A percentile compares a stretch with the other conserved stretches of the same genome.
phyloP scores from a whole-genome alignment of 768 basidiomycete genomes.

The Leccinellum albellum region DNA sequence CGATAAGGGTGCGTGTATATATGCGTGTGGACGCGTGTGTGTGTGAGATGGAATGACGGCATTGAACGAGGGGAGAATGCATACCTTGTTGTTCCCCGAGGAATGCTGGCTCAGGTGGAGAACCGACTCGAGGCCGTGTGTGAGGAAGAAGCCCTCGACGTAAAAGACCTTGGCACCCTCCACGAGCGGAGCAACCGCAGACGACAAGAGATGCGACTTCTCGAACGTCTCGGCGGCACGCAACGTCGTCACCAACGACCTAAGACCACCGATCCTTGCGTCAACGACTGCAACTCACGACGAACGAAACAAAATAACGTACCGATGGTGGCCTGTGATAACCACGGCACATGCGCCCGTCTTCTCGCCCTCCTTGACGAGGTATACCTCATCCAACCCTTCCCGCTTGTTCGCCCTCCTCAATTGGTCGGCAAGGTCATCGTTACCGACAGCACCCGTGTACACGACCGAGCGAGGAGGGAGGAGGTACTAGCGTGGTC shows the following conservation, averaged over 20 bases:
- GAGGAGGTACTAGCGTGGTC: constrained; percentile 69
- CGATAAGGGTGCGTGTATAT: background rate
- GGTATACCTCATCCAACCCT: constrained; percentile 84
- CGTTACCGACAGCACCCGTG: constrained; percentile 91
- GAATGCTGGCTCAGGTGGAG: constrained; percentile 76
- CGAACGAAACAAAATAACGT: constrained; percentile 10
- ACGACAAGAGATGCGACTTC: constrained; percentile 70
- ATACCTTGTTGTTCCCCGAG: constrained; percentile 69
- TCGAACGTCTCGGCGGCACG: constrained; percentile 90
- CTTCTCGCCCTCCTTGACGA: constrained; percentile 79
- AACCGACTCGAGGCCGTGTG: constrained; percentile 76
- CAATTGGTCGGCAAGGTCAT: constrained; percentile 86
- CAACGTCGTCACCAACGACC: constrained; percentile 90
- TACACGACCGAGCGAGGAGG: constrained; percentile 88
- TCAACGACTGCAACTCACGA: background rate
- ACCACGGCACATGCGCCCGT: constrained; percentile 97
- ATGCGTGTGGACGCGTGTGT: background rate
- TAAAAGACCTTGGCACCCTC: constrained; percentile 84
- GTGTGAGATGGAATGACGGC: background rate
- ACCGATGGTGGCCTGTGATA: constrained; percentile 92
- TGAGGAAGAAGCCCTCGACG: constrained; percentile 96
- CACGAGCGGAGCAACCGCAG: constrained; percentile 71
- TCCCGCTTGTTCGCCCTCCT: constrained; percentile 88
- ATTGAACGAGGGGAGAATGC: background rate
- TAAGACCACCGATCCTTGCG: constrained; percentile 23